A percentile compares a stretch with the other conserved stretches of the same genome.
These are phyloP conservation scores for Magnolia sinica DNA, from an alignment of 164 flowering plant genomes.

Conservation along the genomic window DNA sequence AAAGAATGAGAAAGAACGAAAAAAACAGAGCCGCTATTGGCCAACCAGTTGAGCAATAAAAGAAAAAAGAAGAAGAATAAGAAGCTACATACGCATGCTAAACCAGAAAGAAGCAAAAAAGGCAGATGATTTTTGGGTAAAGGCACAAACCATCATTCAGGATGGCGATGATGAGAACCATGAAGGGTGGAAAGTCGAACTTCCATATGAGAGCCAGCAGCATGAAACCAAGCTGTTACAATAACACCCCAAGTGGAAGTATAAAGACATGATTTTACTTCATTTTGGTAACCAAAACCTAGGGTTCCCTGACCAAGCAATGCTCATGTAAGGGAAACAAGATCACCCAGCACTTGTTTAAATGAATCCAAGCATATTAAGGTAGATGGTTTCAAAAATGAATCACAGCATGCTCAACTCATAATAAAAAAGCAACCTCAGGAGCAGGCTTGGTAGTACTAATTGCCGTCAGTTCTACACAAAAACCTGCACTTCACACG, in stretches of 20 bases:
- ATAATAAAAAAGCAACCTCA: neutral
- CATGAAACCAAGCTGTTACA: slow-evolving; percentile 83
- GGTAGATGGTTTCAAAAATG: neutral
- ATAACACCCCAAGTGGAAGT: slow-evolving; percentile 2
- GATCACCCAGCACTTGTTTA: neutral
- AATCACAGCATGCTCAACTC: neutral
- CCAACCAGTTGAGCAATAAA: neutral
- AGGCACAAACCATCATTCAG: slow-evolving; percentile 74
- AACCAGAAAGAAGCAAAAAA: neutral
- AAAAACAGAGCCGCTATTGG: neutral
- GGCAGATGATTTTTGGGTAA: neutral
- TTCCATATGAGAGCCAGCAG: slow-evolving; percentile 80
- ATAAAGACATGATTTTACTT: neutral
- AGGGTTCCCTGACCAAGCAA: neutral
- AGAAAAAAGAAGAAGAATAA: neutral
- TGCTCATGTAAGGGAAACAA: neutral
- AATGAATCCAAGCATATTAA: neutral
- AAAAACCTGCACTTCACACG: neutral
- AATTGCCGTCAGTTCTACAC: neutral
- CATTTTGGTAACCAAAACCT: neutral
- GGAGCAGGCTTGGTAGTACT: neutral
- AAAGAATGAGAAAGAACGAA: neutral
- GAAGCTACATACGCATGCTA: neutral
- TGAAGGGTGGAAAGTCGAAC: slow-evolving; percentile 94
- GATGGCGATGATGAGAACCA: slow-evolving; percentile 91